These are phyloP conservation scores for Trichoderma breve DNA, from an alignment of 2,329 filamentous ascomycete genomes.

Conservation along the genomic window DNA sequence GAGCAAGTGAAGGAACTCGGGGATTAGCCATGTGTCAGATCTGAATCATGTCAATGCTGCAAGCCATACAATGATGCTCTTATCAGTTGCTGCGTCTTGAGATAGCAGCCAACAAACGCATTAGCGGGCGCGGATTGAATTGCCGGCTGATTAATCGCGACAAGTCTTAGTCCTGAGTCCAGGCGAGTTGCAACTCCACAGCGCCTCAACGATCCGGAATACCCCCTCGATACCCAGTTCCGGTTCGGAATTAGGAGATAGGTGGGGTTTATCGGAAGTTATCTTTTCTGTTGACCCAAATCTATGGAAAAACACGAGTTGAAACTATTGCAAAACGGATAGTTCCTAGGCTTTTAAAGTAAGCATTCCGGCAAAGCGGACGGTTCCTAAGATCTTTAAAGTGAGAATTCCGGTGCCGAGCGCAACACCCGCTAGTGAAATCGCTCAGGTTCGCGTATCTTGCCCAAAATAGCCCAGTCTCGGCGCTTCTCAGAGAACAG, in stretches of 20 bases:
- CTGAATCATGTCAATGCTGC: neutral
- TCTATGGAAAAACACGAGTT: neutral
- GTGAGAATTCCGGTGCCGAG: neutral
- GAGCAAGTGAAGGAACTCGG: constrained; percentile 46
- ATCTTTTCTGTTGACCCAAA: neutral
- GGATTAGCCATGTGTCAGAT: neutral
- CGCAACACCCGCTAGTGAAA: neutral
- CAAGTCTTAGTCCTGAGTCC: neutral
- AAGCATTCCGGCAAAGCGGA: neutral
- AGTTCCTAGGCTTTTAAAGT: neutral
- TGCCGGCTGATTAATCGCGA: constrained; percentile 3
- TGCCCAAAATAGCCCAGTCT: neutral
- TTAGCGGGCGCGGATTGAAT: neutral
- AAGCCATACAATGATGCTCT: neutral
- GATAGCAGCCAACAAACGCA: neutral
- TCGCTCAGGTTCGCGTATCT: neutral
- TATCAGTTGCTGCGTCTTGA: neutral
- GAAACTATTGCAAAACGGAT: neutral
- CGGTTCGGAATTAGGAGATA: neutral
- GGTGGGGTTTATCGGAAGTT: neutral
- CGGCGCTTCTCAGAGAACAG: neutral
- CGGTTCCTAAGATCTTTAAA: neutral
- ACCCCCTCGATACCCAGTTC: neutral
- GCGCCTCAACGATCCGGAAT: neutral
- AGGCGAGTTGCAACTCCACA: neutral